Evolutionary conservation across 768 basidiomycete species (phyloP), one percentile per base, ranked within the genome.

Genomic region (Naganishia antarctica): DNA sequence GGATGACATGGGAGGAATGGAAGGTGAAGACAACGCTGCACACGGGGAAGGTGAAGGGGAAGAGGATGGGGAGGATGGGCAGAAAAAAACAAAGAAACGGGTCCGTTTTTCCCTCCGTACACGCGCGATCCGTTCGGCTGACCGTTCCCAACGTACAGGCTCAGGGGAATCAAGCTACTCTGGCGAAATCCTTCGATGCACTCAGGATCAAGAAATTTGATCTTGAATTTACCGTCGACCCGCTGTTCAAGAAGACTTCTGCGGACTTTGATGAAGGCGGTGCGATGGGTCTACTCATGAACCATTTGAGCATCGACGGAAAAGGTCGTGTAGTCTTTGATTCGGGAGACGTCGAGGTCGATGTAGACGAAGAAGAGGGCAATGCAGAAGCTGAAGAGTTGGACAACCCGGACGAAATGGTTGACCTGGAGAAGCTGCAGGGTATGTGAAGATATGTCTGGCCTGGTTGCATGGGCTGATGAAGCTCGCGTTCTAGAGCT

Each of bases 191-290:
- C 68, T 85, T 86, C 34, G 77, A 83, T 0, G 86, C 90, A 63
- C 81, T 99, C 21, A 84, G 86, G 68, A 88, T 85, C 79, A 97
- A 99, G 81, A 91, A 94, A 72, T 82, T 91, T 47, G 96, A 99
- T 64, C 83, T 98, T 32, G 96, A 97, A 74, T 96, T 96, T 78
- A 87, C 85, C 47, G 91, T 99, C 29, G 96, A 99, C 74, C 96
- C 96, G 1, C 81, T 99, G 34, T 99, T 99, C 81, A 89, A 84
- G 80, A 99, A 99, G 81, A 98, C 96, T 1, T 90, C 87, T 71
- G 94, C 90, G 25, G 96, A 99, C 74, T 98, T 99, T 72, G 96
- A 99, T 75, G 96, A 99, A 77, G 96, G 93, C 44, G 94, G 96
- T 50, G 96, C 96, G 0, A 87, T 90, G 65, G 96, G 96, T 12